phyloP scores from a whole-genome alignment of 495 filamentous ascomycete genomes.

The Trypethelium eluteriae region DNA sequence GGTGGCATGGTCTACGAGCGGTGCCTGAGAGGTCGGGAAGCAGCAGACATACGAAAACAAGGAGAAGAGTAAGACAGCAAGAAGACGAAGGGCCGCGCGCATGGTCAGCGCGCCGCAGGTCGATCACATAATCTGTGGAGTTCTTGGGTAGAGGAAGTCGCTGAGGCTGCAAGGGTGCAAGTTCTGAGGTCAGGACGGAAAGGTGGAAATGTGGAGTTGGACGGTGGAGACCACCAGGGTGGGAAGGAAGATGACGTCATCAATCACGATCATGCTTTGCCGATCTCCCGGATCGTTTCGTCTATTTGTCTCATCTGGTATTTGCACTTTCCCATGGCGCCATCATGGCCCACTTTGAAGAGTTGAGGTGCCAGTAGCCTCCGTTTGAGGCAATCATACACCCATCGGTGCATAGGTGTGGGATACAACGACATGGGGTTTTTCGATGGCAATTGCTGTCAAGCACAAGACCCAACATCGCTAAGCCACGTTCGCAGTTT shows the following conservation, averaged over 20 bases:
- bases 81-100: conserved; percentile 5
- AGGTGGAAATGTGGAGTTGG: not conserved
- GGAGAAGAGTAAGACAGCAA: not conserved
- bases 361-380: no score
- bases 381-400: no score
- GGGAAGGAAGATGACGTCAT: not conserved
- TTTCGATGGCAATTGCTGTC: not conserved
- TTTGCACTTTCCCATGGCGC: not conserved
- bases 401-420: no score
- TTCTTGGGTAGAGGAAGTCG: not conserved
- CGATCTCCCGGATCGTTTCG: conserved; percentile 1
- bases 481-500: no score
- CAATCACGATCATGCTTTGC: not conserved
- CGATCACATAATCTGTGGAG: conserved; percentile 7
- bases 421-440: no score
- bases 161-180: no score
- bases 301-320: conserved; percentile 1
- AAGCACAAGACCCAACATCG: not conserved
- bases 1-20: conserved; percentile 20
- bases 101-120: conserved; percentile 1
- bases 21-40: conserved; percentile 20
- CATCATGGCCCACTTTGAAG: no score
- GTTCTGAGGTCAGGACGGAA: not conserved
- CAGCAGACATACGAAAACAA: not conserved
- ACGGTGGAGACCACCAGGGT: not conserved